These are phyloP conservation scores for Hanseniaspora guilliermondii DNA, from an alignment of 805 yeast species.

Conservation along the genomic window DNA sequence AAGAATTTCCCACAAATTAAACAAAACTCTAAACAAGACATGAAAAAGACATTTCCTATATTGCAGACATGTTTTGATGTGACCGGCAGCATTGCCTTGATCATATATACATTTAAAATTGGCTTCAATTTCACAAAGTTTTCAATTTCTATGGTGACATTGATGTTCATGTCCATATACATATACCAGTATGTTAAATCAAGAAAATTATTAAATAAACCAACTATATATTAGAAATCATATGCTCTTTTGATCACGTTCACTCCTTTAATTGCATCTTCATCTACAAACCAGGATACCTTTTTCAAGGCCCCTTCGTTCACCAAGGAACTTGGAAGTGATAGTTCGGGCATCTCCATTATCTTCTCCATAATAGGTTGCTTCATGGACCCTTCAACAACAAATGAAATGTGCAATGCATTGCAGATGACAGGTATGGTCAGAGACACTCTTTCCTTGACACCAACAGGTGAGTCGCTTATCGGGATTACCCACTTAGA, in stretches of 20 bases:
- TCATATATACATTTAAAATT: conserved; percentile 15
- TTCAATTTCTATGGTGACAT: conserved; percentile 30
- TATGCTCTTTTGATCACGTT: conserved; percentile 30
- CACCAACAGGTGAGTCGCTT: conserved; percentile 81
- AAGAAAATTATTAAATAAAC: background rate
- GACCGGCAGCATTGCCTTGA: conserved; percentile 28
- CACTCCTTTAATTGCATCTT: conserved; percentile 76
- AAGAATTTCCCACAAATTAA: conserved; percentile 70
- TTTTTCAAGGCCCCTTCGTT: conserved; percentile 95
- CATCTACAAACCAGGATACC: conserved; percentile 95
- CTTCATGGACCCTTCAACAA: conserved; percentile 90
- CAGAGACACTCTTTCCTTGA: conserved; percentile 70
- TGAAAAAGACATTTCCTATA: conserved; percentile 77
- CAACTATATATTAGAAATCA: conserved; percentile 17
- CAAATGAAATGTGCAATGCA: conserved; percentile 83
- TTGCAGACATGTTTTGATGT: conserved; percentile 33
- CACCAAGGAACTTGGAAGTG: conserved; percentile 83
- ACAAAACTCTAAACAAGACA: conserved; percentile 64
- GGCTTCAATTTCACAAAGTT: conserved; percentile 25
- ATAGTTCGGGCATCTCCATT: conserved; percentile 95
- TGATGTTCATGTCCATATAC: conserved; percentile 30
- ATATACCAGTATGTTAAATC: conserved; percentile 30
- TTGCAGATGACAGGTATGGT: conserved; percentile 93
- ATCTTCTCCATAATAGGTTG: conserved; percentile 84
- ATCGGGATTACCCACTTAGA: conserved; percentile 94